A percentile compares a stretch with the other conserved stretches of the same genome.
phyloP scores from a whole-genome alignment of 2,329 filamentous ascomycete genomes.

The Fusarium oxysporum region DNA sequence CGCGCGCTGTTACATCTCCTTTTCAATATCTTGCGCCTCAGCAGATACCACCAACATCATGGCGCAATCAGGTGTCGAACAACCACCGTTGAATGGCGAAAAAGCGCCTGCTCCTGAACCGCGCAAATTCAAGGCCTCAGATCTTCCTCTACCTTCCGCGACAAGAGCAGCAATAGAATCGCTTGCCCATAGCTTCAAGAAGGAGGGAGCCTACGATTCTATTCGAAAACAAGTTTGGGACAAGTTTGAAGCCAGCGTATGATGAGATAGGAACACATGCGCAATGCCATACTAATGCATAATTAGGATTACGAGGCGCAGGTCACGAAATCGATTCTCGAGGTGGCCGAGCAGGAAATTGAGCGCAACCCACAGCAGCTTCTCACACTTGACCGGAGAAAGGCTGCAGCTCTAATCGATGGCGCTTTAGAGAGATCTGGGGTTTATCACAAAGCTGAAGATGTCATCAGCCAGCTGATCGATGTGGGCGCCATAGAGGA shows the following conservation, averaged over 20 bases:
- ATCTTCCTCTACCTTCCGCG: constrained; percentile 78
- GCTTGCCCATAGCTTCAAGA: constrained; percentile 84
- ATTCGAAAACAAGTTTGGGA: constrained; percentile 83
- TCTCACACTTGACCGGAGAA: constrained; percentile 77
- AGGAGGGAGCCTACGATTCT: constrained; percentile 84
- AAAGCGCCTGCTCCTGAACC: constrained; percentile 21
- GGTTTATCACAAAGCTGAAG: constrained; percentile 78
- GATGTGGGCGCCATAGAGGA: constrained; percentile 75
- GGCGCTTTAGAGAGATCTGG: constrained; percentile 81
- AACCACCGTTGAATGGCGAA: constrained; percentile 37
- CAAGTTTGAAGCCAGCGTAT: constrained; percentile 77
- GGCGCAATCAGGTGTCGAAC: constrained; percentile 42
- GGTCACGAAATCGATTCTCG: constrained; percentile 73
- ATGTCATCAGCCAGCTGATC: constrained; percentile 75
- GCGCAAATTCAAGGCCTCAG: constrained; percentile 76
- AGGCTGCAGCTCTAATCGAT: constrained; percentile 80
- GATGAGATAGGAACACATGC: neutral
- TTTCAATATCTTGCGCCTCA: constrained; percentile 19
- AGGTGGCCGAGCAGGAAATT: constrained; percentile 78
- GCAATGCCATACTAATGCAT: constrained; percentile 37
- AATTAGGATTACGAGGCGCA: constrained; percentile 75
- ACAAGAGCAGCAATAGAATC: constrained; percentile 79
- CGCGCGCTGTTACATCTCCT: constrained; percentile 16
- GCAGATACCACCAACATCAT: constrained; percentile 1
- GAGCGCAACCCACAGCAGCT: constrained; percentile 79